These are phyloP conservation scores for Uncinocarpus reesii DNA, from an alignment of 2,329 filamentous ascomycete genomes.

Conservation along the genomic window DNA sequence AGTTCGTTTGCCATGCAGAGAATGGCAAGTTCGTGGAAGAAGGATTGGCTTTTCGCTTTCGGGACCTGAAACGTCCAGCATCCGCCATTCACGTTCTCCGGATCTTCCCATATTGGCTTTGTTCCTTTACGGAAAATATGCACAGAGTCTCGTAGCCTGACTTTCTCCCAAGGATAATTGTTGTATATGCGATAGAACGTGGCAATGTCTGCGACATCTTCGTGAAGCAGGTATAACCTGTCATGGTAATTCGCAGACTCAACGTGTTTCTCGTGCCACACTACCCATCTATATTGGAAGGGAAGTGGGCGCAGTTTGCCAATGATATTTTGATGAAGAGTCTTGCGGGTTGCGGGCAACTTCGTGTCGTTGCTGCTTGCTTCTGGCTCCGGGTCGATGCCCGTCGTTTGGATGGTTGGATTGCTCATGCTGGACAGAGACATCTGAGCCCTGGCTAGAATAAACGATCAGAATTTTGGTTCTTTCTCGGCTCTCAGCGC, in stretches of 20 bases:
- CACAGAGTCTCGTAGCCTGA: constrained; percentile 66
- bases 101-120: constrained; percentile 71
- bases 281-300: constrained; percentile 40
- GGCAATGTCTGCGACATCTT: constrained; percentile 35
- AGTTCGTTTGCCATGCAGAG: constrained; percentile 32
- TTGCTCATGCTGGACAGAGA: constrained; percentile 17
- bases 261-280: constrained; percentile 39
- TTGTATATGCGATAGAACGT: constrained; percentile 71
- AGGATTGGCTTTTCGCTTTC: constrained; percentile 55
- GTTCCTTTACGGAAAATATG: constrained; percentile 73
- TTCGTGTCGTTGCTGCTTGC: constrained; percentile 3
- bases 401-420: constrained; percentile 20
- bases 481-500: too few species aligned
- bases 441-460: neutral
- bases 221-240: constrained; percentile 31
- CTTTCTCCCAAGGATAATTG: constrained; percentile 64
- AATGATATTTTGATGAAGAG: constrained; percentile 36
- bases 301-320: constrained; percentile 39
- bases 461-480: neutral
- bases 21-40: constrained; percentile 31
- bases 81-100: constrained; percentile 73
- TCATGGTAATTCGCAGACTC: constrained; percentile 24
- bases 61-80: constrained; percentile 87
- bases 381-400: constrained; percentile 15
- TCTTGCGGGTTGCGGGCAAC: constrained; percentile 24